Conservation (phyloP, 2,329 filamentous ascomycete genomes). For the Pseudogymnoascus sp. region DNA sequence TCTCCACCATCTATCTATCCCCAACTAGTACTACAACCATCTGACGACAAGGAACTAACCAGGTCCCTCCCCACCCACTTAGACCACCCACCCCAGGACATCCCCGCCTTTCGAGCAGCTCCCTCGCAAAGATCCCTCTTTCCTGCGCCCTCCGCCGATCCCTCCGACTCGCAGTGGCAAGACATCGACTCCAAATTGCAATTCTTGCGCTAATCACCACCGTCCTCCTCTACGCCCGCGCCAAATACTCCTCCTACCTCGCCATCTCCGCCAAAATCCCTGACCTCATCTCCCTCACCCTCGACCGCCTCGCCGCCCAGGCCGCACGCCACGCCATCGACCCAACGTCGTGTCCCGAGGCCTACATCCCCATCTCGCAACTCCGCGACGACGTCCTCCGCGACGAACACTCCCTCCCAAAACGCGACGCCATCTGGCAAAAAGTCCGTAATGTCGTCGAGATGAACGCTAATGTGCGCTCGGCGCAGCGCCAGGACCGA, state of each 20-base stretch:
- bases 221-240: conserved; percentile 54
- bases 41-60: conserved; percentile 60
- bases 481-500: conserved; percentile 58
- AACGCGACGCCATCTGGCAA: conserved; percentile 77
- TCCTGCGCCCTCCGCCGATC: conserved; percentile 71
- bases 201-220: conserved; percentile 47
- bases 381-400: conserved; percentile 85
- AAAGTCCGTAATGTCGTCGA: conserved; percentile 80
- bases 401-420: conserved; percentile 66
- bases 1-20: neutral
- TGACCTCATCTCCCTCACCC: conserved; percentile 71
- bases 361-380: conserved; percentile 81
- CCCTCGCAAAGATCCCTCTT: conserved; percentile 87
- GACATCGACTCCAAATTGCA: conserved; percentile 81
- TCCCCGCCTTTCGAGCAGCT: conserved; percentile 70
- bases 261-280: conserved; percentile 69
- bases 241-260: conserved; percentile 54
- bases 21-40: neutral
- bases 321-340: conserved; percentile 69
- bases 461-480: conserved; percentile 85
- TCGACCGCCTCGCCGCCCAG: conserved; percentile 76
- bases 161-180: conserved; percentile 71
- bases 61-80: conserved; percentile 66
- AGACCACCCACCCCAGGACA: conserved; percentile 61
- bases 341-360: conserved; percentile 57